A percentile compares a stretch with the other conserved stretches of the same genome.
These are phyloP conservation scores for Teunomyces funiuensis DNA, from an alignment of 805 yeast species.

Conservation along the genomic window DNA sequence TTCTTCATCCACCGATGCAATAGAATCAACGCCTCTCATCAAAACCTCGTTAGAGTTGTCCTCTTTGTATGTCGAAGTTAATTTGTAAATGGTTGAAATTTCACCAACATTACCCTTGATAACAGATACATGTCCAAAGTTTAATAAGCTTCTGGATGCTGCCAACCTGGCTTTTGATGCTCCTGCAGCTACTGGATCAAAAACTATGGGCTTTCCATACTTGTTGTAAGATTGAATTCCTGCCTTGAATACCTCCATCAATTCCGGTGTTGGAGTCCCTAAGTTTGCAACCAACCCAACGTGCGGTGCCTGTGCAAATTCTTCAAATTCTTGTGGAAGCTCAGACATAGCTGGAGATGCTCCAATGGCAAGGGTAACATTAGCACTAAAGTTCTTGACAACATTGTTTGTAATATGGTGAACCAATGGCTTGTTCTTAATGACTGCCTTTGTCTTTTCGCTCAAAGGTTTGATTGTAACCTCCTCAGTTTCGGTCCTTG, in stretches of 20 bases:
- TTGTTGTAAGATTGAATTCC: constrained; percentile 63
- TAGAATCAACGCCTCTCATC: constrained; percentile 77
- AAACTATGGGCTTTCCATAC: constrained; percentile 60
- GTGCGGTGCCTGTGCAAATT: constrained; percentile 56
- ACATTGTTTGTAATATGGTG: constrained; percentile 89
- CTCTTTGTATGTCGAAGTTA: constrained; percentile 21
- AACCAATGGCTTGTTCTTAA: constrained; percentile 53
- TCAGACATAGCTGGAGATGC: constrained; percentile 92
- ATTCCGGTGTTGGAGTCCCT: constrained; percentile 61
- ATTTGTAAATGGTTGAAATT: constrained; percentile 56
- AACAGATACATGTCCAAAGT: constrained; percentile 59
- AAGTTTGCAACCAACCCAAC: constrained; percentile 66
- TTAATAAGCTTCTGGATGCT: constrained; percentile 49
- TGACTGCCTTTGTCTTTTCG: constrained; percentile 18
- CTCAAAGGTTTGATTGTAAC: not conserved
- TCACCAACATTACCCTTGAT: constrained; percentile 90
- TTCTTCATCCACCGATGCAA: constrained; percentile 22
- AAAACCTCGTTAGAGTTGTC: not conserved
- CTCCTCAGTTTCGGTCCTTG: not conserved
- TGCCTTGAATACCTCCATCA: constrained; percentile 40
- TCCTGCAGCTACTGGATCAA: constrained; percentile 94
- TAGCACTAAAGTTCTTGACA: constrained; percentile 87
- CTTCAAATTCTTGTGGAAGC: constrained; percentile 61
- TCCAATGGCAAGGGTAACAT: constrained; percentile 78
- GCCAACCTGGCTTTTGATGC: constrained; percentile 62